Evolutionary conservation across 768 basidiomycete genomes (phyloP), one percentile per base, ranked within the genome.

Genomic region (Pulveroboletus sp.): DNA sequence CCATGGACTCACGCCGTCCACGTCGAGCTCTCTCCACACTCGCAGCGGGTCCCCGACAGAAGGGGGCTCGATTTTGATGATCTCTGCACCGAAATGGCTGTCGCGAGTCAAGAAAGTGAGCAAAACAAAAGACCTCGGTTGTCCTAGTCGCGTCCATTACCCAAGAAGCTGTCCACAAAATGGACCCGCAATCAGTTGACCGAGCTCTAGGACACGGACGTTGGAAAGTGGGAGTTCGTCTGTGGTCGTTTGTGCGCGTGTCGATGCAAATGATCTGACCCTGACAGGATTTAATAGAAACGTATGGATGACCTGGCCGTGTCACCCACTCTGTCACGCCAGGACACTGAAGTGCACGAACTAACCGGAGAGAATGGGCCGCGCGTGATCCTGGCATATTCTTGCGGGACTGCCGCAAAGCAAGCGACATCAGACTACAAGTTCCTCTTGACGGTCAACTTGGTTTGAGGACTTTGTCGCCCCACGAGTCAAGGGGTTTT

Each of bases 1-100:
- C 86, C 86, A 86, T 0, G 83, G 84, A 55, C 84, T 84, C 1
- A 80, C 79, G 1, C 84, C 83, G 54, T 86, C 84, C 0, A 78
- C 71, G 53, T 88, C 85, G 21, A 84, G 72, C 55, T 86, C 85
- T 44, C 85, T 69, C 83, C 83, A 86, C 2, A 83, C 79, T 5
- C 85, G 80, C 24, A 86, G 66, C 6, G 84, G 83, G 55, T 87
- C 84, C 5, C 85, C 85, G 9, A 65, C 68, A 9, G 71, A 71
- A 1, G 84, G 84, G 0, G 83, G 75, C 57, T 87, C 86, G 10
- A 86, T 70, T 58, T 87, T 87, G 67, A 86, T 84, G 13, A 86
- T 69, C 49, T 88, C 83, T 11, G 85, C 86, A 14, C 84, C 84
- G 50, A 79, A 86, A 63, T 86, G 83, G 0, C 84, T 85, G 57